A percentile compares a stretch with the other conserved stretches of the same genome.
Evolutionary conservation across 208 protist genomes (phyloP).

Genomic region (Wallacemonas rigidus): DNA sequence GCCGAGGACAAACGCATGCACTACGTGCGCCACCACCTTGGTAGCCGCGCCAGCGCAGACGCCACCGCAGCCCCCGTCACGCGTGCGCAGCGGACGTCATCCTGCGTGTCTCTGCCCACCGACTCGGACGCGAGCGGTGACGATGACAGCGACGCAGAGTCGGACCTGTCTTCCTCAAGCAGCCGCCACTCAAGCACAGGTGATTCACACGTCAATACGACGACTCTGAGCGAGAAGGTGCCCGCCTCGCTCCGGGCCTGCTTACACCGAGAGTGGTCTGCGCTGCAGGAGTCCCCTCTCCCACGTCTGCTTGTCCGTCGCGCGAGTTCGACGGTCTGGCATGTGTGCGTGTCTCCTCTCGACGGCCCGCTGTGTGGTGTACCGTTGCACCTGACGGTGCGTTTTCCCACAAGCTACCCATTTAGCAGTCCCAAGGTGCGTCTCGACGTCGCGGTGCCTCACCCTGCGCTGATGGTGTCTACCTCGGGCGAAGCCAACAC

Average conservation of each 20-base stretch:
- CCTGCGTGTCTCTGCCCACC: background rate
- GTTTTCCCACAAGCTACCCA: constrained; percentile 48
- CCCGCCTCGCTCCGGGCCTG: background rate
- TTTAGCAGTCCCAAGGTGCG: constrained; percentile 43
- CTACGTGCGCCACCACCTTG: constrained; percentile 13
- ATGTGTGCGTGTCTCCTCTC: constrained; percentile 41
- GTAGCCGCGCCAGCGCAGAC: background rate
- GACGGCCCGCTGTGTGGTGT: constrained; percentile 52
- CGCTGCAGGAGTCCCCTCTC: background rate
- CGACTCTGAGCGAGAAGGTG: background rate
- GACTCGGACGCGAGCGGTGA: background rate
- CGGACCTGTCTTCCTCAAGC: background rate
- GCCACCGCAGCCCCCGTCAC: background rate
- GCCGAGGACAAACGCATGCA: constrained; percentile 14
- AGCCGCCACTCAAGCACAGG: background rate
- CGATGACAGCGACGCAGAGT: background rate
- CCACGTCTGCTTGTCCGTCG: background rate
- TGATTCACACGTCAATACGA: background rate
- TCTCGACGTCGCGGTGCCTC: constrained; percentile 40
- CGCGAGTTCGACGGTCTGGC: constrained; percentile 26
- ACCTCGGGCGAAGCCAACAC: constrained; percentile 38
- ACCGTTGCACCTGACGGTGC: constrained; percentile 38
- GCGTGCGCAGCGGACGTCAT: background rate
- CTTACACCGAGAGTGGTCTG: constrained; percentile 3
- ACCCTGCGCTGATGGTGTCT: constrained; percentile 36